These are phyloP conservation scores for Candida buenavistaensis DNA, from an alignment of 1,139 yeast genomes.

Conservation along the genomic window DNA sequence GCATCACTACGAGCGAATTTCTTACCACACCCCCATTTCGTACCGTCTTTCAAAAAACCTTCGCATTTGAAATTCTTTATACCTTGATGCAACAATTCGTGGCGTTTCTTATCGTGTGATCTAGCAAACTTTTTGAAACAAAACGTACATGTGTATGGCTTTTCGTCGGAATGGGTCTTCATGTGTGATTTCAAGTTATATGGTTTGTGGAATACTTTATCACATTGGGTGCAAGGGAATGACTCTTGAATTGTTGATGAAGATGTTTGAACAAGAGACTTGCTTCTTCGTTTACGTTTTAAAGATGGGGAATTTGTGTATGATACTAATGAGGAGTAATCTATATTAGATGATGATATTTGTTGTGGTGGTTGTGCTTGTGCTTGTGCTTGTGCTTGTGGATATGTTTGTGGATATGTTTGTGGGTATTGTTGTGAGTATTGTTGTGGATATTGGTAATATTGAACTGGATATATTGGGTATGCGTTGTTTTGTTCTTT, in stretches of 20 bases:
- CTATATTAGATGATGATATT: conserved; percentile 20
- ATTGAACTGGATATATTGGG: not conserved
- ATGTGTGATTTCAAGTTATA: conserved; percentile 57
- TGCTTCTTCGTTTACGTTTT: conserved; percentile 31
- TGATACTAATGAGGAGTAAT: conserved; percentile 38
- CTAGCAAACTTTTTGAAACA: conserved; percentile 57
- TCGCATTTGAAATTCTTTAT: conserved; percentile 57
- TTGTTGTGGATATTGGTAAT: conserved; percentile 1
- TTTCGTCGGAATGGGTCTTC: conserved; percentile 57
- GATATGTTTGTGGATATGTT: conserved; percentile 4
- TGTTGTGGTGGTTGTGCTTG: conserved; percentile 4
- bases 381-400: conserved; percentile 3
- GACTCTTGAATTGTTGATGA: conserved; percentile 10
- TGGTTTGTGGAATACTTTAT: conserved; percentile 52
- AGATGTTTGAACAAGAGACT: conserved; percentile 6
- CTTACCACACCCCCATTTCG: conserved; percentile 62
- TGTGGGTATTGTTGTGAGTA: conserved; percentile 7
- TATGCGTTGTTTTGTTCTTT: conserved; percentile 7
- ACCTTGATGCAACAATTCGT: conserved; percentile 55
- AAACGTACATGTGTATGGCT: conserved; percentile 50
- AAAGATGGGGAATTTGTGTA: conserved; percentile 39
- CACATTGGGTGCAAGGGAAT: conserved; percentile 49
- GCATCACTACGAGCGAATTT: conserved; percentile 61
- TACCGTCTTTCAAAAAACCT: conserved; percentile 52
- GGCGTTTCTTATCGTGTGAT: conserved; percentile 57